phyloP scores from a whole-genome alignment of 2,329 filamentous ascomycete species.

The Akanthomyces dipterigenus region DNA sequence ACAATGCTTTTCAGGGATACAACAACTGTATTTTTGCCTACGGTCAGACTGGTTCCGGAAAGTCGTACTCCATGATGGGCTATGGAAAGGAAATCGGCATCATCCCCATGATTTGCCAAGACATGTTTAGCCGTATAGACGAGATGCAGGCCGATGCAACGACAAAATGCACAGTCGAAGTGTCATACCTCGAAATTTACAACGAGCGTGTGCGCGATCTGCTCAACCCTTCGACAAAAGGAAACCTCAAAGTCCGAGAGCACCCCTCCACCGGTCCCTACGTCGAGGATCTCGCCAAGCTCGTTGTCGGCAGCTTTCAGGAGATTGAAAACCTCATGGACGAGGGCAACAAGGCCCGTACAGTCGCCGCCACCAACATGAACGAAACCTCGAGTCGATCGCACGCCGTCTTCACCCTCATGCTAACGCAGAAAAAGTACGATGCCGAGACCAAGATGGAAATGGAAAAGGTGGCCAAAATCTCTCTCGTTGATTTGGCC shows the following conservation, averaged over 20 bases:
- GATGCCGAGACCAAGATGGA: constrained; percentile 94
- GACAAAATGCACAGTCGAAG: constrained; percentile 86
- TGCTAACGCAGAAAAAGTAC: constrained; percentile 86
- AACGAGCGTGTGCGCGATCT: constrained; percentile 95
- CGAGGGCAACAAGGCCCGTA: constrained; percentile 97
- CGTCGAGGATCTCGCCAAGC: constrained; percentile 93
- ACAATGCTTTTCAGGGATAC: constrained; percentile 97
- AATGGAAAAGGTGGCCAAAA: constrained; percentile 95
- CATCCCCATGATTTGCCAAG: constrained; percentile 92
- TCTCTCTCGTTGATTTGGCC: constrained; percentile 94
- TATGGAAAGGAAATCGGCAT: constrained; percentile 95
- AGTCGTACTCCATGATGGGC: constrained; percentile 99
- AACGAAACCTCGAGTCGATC: constrained; percentile 98
- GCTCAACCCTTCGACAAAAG: constrained; percentile 90
- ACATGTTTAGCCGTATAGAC: constrained; percentile 89
- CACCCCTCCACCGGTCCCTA: constrained; percentile 97
- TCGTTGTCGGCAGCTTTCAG: constrained; percentile 85
- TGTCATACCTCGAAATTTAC: constrained; percentile 98
- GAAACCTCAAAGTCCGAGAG: constrained; percentile 93
- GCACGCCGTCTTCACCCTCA: constrained; percentile 95
- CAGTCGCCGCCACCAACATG: constrained; percentile 98
- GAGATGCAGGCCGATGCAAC: constrained; percentile 65
- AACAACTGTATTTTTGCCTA: constrained; percentile 99
- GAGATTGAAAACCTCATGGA: constrained; percentile 99
- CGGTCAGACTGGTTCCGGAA: constrained; percentile 95